Evolutionary conservation across 345 rosid genomes (phyloP).

Genomic region (Linum usitatissimum): DNA sequence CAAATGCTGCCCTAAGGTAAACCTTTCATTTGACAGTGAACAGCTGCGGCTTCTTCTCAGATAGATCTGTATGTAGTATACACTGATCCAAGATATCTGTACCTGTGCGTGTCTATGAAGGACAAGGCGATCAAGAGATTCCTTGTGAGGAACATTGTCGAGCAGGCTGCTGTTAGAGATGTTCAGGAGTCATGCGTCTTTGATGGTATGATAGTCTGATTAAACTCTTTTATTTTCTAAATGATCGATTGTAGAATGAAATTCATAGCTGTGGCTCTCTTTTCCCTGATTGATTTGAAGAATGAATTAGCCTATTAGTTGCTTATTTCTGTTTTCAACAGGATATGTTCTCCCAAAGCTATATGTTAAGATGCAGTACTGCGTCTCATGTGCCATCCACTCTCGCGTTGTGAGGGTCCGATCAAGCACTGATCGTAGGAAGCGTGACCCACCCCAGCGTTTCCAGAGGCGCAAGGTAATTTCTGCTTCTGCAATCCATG

Average conservation of each 20-base stretch:
- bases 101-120: conserved; percentile 15
- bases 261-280: background rate
- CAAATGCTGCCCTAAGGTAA: conserved; percentile 86
- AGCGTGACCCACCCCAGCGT: conserved; percentile 79
- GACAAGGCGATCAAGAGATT: conserved; percentile 86
- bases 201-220: conserved; percentile 32
- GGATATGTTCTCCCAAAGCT: conserved; percentile 69
- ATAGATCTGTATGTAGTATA: background rate
- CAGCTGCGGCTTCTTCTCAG: background rate
- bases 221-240: background rate
- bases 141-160: conserved; percentile 82
- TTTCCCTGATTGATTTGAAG: background rate
- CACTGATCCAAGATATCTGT: background rate
- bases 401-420: conserved; percentile 94
- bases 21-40: background rate
- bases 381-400: conserved; percentile 94
- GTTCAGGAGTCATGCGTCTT: conserved; percentile 81
- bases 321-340: conserved; percentile 3
- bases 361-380: conserved; percentile 83
- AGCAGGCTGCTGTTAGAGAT: conserved; percentile 85
- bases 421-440: conserved; percentile 61
- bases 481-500: background rate
- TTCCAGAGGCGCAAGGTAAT: conserved; percentile 70
- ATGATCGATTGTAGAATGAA: no score
- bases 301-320: no score